Percentiles rank a stretch among this genome's conserved stretches.
Conservation (phyloP, 2,329 filamentous ascomycete genomes). For the Colletotrichum sp. region DNA sequence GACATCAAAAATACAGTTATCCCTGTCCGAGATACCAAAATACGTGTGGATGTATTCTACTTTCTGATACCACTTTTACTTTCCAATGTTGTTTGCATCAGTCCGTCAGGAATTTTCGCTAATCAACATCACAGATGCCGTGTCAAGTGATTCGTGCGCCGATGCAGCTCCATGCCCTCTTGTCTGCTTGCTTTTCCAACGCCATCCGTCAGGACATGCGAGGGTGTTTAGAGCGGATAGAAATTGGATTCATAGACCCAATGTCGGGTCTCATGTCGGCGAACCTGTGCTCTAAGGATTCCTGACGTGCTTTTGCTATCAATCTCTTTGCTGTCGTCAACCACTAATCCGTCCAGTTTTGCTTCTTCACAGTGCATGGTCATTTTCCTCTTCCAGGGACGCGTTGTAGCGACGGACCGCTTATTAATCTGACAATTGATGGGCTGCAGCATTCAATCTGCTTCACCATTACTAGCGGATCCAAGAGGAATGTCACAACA, state of each 20-base stretch:
- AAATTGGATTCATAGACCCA: slow-evolving; percentile 14
- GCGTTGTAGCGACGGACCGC: slow-evolving; percentile 37
- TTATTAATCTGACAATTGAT: slow-evolving; percentile 53
- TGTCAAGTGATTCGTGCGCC: neutral
- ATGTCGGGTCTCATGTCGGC: neutral
- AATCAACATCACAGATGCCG: neutral
- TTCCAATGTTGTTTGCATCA: neutral
- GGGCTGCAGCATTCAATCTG: slow-evolving; percentile 59
- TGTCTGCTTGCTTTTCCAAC: slow-evolving; percentile 3
- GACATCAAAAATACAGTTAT: slow-evolving; percentile 19
- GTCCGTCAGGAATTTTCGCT: neutral
- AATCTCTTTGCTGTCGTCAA: neutral
- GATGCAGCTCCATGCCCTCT: neutral
- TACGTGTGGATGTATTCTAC: slow-evolving; percentile 18
- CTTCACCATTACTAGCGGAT: slow-evolving; percentile 56
- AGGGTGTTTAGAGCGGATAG: slow-evolving; percentile 17
- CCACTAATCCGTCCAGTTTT: slow-evolving; percentile 8
- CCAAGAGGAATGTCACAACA: slow-evolving; percentile 53
- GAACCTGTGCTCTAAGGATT: slow-evolving; percentile 5
- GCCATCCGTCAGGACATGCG: neutral
- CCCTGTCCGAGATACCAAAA: slow-evolving; percentile 12
- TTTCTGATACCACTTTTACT: slow-evolving; percentile 1
- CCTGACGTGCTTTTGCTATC: slow-evolving; percentile 10
- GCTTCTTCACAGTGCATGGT: neutral
- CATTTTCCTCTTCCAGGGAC: neutral